These are phyloP conservation scores for Schizophyllum amplum DNA, from an alignment of 1,284 basidiomycete species.

Conservation along the genomic window DNA sequence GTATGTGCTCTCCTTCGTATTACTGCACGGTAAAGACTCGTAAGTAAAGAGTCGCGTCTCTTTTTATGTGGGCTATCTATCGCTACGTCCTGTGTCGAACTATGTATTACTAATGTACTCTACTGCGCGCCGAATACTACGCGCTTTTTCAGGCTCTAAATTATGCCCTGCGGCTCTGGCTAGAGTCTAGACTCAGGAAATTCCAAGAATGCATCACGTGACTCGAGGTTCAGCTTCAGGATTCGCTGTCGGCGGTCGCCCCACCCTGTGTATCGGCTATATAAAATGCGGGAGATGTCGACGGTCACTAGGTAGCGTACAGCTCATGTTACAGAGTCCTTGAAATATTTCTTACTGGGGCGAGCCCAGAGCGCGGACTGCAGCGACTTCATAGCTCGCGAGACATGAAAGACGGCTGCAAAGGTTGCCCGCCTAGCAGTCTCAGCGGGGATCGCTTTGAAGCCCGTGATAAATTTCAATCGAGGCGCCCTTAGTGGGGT, in stretches of 20 bases:
- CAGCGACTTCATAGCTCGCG: no score
- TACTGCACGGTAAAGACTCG: not conserved
- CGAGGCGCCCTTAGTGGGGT: no score
- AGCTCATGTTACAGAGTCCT: no score
- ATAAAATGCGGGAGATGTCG: no score
- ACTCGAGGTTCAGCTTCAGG: no score
- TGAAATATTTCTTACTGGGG: no score
- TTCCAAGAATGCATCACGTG: no score
- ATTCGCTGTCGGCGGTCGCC: no score
- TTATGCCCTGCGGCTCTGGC: not conserved
- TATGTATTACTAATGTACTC: not conserved
- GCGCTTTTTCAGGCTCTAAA: not conserved
- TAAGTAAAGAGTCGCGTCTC: not conserved
- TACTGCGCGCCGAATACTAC: not conserved
- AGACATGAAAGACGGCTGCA: not conserved
- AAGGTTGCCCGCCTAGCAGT: not conserved
- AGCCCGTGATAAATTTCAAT: not conserved
- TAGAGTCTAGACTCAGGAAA: not conserved
- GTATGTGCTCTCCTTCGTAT: no score
- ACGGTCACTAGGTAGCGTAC: no score
- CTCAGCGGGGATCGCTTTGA: not conserved
- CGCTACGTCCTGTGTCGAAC: not conserved
- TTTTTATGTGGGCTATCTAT: not conserved
- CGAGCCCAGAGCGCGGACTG: no score
- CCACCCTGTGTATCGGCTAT: no score